phyloP scores from a whole-genome alignment of 495 filamentous ascomycete species.

The Aspergillus saccharolyticus region DNA sequence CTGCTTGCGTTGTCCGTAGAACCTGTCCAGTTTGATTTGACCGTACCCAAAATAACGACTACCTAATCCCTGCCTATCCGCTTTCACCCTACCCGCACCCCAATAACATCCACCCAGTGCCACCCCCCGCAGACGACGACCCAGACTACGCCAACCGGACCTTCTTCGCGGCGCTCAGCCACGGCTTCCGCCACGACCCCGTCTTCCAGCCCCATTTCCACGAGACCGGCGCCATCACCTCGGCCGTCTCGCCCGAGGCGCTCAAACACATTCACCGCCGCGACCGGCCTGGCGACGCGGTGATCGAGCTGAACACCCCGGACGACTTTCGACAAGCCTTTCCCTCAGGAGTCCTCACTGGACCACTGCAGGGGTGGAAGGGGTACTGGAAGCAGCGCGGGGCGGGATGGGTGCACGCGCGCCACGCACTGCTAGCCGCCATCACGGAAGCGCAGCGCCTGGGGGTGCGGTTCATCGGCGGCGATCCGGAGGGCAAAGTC shows the following conservation, averaged over 20 bases:
- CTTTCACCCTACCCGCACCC: too few species aligned
- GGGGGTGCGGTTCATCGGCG: conserved; percentile 43
- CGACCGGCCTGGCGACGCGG: conserved; percentile 30
- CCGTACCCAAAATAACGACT: too few species aligned
- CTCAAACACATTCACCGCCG: conserved; percentile 12
- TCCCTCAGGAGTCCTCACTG: conserved; percentile 39
- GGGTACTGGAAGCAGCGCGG: conserved; percentile 39
- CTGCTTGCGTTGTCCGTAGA: too few species aligned
- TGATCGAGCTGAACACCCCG: conserved; percentile 23
- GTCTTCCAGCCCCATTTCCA: conserved; percentile 48
- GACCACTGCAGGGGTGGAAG: conserved; percentile 46
- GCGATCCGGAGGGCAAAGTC: conserved; percentile 31
- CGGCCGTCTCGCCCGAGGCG: conserved; percentile 31
- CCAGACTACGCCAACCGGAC: conserved; percentile 15
- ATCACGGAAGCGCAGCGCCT: conserved; percentile 38
- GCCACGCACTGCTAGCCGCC: conserved; percentile 40
- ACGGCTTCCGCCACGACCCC: conserved; percentile 44
- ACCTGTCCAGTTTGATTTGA: neutral
- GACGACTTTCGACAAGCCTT: conserved; percentile 50
- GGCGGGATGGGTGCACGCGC: conserved; percentile 50
- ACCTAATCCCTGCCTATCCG: too few species aligned
- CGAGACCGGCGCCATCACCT: conserved; percentile 41
- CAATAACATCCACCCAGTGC: neutral
- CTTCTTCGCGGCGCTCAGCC: conserved; percentile 13
- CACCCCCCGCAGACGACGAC: neutral